Percentiles rank a stretch among this genome's conserved stretches.
phyloP scores from a whole-genome alignment of 164 flowering plant genomes.

The Umbilicus rupestris region DNA sequence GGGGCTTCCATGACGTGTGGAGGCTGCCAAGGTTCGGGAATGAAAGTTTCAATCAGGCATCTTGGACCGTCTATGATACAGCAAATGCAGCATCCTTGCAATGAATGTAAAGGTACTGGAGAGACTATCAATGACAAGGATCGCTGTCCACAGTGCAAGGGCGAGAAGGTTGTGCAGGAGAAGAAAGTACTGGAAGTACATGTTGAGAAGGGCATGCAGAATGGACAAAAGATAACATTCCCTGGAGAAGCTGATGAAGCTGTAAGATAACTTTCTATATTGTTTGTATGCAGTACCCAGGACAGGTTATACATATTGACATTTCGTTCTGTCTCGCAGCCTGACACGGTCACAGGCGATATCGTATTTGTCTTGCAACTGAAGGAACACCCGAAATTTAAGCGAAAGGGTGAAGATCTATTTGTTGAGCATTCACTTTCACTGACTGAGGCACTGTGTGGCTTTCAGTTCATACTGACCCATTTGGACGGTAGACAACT shows the following conservation, averaged over 20 bases:
- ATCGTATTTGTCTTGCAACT: conserved; percentile 59
- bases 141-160: conserved; percentile 42
- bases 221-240: conserved; percentile 49
- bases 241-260: conserved; percentile 62
- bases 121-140: conserved; percentile 43
- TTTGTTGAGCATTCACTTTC: conserved; percentile 43
- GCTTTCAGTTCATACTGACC: conserved; percentile 49
- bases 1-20: conserved; percentile 48
- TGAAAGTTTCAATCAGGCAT: conserved; percentile 48
- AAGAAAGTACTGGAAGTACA: conserved; percentile 40
- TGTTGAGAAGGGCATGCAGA: conserved; percentile 53
- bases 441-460: conserved; percentile 56
- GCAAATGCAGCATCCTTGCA: conserved; percentile 46
- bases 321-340: conserved; percentile 23
- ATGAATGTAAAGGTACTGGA: conserved; percentile 44
- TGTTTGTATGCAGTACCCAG: conserved; percentile 44
- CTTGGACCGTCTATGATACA: conserved; percentile 55
- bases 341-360: conserved; percentile 57
- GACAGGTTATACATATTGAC: not conserved
- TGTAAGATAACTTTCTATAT: conserved; percentile 15
- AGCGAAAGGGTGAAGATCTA: conserved; percentile 57
- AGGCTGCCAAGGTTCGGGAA: conserved; percentile 46
- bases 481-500: conserved; percentile 58
- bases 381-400: conserved; percentile 61
- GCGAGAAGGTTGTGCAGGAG: conserved; percentile 46